phyloP scores from a whole-genome alignment of 345 rosid genomes.

The Citrus inodora region DNA sequence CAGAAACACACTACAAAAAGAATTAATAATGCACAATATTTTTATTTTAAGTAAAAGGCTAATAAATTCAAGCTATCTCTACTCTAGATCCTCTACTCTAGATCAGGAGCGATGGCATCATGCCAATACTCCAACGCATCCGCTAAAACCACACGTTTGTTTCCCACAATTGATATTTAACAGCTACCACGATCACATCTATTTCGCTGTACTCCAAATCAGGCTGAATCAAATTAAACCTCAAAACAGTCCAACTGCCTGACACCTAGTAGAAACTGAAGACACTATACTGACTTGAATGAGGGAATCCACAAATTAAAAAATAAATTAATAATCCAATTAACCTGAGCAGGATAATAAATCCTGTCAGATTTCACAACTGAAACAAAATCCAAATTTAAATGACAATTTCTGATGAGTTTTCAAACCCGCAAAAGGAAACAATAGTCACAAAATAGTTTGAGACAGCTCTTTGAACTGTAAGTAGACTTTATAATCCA shows the following conservation, averaged over 20 bases:
- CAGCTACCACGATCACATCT: not conserved
- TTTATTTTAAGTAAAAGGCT: not conserved
- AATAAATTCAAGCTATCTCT: not conserved
- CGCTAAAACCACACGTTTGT: not conserved
- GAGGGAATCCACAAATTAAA: not conserved
- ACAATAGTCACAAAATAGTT: not conserved
- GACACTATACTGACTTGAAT: not conserved
- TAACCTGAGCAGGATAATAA: not conserved
- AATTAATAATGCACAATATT: not conserved
- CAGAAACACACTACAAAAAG: not conserved
- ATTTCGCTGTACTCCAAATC: not conserved
- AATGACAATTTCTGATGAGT: too few species aligned
- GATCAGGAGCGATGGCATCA: not conserved
- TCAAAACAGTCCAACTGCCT: not conserved
- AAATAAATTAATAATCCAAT: not conserved
- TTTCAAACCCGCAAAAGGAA: not conserved
- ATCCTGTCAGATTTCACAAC: not conserved
- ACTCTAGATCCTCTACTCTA: constrained; percentile 1
- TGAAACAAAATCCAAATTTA: not conserved
- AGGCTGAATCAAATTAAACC: not conserved
- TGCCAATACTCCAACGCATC: not conserved
- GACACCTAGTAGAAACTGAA: not conserved
- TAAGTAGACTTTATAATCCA: not conserved
- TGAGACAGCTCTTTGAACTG: not conserved
- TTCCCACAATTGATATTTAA: not conserved